A percentile compares a stretch with the other conserved stretches of the same genome.
phyloP scores from a whole-genome alignment of 2,329 filamentous ascomycete genomes.

The Penicillium sclerotigenum region DNA sequence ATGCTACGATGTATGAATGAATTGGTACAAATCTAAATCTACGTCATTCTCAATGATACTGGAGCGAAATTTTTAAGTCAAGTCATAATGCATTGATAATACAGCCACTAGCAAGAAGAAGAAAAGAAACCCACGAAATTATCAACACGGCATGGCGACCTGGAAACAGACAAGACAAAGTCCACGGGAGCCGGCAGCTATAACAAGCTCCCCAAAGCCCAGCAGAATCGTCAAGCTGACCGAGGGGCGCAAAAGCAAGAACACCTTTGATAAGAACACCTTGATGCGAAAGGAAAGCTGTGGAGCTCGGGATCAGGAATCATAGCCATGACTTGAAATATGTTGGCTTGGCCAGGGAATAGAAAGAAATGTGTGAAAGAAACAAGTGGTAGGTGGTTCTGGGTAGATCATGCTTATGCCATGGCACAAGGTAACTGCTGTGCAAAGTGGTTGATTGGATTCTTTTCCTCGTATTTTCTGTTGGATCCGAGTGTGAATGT shows the following conservation, averaged over 20 bases:
- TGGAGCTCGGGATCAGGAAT: neutral
- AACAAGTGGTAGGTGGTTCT: neutral
- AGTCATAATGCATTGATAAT: conserved; percentile 13
- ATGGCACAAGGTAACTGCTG: neutral
- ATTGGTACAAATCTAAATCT: neutral
- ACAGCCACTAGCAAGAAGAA: conserved; percentile 7
- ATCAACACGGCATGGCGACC: neutral
- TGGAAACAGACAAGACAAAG: neutral
- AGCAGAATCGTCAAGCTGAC: neutral
- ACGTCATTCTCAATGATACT: neutral
- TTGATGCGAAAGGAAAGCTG: neutral
- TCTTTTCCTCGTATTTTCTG: conserved; percentile 3
- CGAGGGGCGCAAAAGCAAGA: neutral
- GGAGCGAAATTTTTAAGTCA: neutral
- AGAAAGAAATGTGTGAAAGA: neutral
- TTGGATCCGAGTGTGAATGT: neutral
- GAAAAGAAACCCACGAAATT: neutral
- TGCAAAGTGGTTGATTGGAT: conserved; percentile 1
- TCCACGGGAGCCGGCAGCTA: neutral
- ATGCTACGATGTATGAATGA: neutral
- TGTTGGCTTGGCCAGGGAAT: neutral
- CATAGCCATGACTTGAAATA: neutral
- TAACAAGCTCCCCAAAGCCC: neutral
- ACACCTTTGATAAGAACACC: conserved; percentile 2
- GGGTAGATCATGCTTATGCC: conserved; percentile 1